Evolutionary conservation across 1,139 yeast species (phyloP).

Genomic region (Candida sp.): DNA sequence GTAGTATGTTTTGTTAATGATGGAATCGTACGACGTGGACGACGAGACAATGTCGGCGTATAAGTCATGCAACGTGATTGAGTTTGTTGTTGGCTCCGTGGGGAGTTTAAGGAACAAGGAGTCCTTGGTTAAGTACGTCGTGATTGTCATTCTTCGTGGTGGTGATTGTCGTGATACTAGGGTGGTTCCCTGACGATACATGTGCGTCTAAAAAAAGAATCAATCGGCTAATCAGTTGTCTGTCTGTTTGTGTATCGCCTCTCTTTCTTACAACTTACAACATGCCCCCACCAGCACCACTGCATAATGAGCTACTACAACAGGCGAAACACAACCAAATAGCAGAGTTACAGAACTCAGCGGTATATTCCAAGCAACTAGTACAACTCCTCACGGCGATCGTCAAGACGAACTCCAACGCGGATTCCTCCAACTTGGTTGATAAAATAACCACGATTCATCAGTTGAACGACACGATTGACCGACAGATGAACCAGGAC

Average conservation of each 20-base stretch:
- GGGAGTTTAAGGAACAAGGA: conserved; percentile 21
- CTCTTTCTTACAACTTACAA: too few species aligned
- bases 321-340: conserved; percentile 43
- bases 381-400: conserved; percentile 26
- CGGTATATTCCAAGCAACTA: conserved; percentile 32
- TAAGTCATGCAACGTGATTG: conserved; percentile 6
- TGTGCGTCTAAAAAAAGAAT: too few species aligned
- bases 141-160: background rate
- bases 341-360: conserved; percentile 30
- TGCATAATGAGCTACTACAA: conserved; percentile 32
- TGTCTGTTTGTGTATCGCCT: too few species aligned
- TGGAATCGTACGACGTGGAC: conserved; percentile 6
- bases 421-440: conserved; percentile 28
- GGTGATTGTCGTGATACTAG: background rate
- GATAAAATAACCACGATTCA: conserved; percentile 52
- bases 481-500: conserved; percentile 23
- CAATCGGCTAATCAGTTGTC: too few species aligned
- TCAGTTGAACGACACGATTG: conserved; percentile 41
- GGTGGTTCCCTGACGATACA: background rate
- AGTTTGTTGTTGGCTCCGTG: conserved; percentile 7
- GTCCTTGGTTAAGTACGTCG: conserved; percentile 15
- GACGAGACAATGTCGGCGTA: conserved; percentile 2
- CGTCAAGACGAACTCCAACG: conserved; percentile 30
- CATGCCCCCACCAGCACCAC: conserved; percentile 7
- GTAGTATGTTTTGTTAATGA: conserved; percentile 15